A percentile compares a stretch with the other conserved stretches of the same genome.
Evolutionary conservation across 2,329 filamentous ascomycete genomes (phyloP).

Genomic region (Penicillium sp.): DNA sequence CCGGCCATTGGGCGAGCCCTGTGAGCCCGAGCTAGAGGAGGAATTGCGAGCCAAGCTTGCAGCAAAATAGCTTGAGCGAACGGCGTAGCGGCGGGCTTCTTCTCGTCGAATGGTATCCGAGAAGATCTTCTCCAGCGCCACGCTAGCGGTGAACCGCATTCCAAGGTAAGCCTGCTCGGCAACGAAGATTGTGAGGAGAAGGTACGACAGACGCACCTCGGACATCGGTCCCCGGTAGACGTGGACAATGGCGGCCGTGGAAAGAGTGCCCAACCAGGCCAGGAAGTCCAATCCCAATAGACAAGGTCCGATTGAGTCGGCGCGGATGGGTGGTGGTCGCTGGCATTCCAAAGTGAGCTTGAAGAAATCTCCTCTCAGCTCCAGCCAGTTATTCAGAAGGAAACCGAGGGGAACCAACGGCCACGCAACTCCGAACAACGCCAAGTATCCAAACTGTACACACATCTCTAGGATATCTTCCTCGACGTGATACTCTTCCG

Average conservation of each 20-base stretch:
- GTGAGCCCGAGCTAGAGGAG: conserved; percentile 8
- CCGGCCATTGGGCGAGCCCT: conserved; percentile 12
- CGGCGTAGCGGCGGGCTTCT: conserved; percentile 72
- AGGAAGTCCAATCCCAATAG: conserved; percentile 81
- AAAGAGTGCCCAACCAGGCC: conserved; percentile 90
- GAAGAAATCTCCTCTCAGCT: conserved; percentile 87
- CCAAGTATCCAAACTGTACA: conserved; percentile 84
- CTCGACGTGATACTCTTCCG: conserved; percentile 86
- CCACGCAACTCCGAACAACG: conserved; percentile 92
- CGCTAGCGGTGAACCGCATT: conserved; percentile 69
- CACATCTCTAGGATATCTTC: conserved; percentile 92
- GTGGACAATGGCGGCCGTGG: conserved; percentile 83
- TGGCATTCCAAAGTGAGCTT: conserved; percentile 92
- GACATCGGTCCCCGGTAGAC: conserved; percentile 73
- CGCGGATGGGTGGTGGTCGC: conserved; percentile 83
- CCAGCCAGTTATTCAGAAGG: conserved; percentile 93
- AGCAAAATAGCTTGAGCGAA: conserved; percentile 74
- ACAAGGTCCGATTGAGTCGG: conserved; percentile 94
- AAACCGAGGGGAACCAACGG: conserved; percentile 88
- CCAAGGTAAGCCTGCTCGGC: conserved; percentile 83
- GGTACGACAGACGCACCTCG: conserved; percentile 71
- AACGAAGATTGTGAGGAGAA: conserved; percentile 77
- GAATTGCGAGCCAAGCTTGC: conserved; percentile 13
- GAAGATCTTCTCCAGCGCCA: conserved; percentile 74
- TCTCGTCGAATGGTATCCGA: conserved; percentile 82